A percentile compares a stretch with the other conserved stretches of the same genome.
Evolutionary conservation across 139 green algal genomes (phyloP).

Genomic region (Picochlorum sp.): DNA sequence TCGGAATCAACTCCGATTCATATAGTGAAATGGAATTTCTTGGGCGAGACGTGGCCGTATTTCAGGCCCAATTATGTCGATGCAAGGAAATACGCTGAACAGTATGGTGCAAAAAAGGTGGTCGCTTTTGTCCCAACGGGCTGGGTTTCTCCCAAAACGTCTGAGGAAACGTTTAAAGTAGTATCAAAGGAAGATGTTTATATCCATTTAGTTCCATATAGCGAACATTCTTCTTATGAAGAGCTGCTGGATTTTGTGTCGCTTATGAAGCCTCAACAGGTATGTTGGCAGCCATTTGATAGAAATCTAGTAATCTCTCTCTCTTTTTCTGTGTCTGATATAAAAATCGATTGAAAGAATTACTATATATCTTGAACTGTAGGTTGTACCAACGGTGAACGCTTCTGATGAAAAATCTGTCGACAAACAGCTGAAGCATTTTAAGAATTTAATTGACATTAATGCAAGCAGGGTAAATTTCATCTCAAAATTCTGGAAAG

Average conservation of each 20-base stretch:
- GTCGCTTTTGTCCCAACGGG: constrained; percentile 85
- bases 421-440: constrained; percentile 39
- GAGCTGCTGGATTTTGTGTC: constrained; percentile 75
- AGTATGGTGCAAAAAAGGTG: constrained; percentile 38
- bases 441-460: constrained; percentile 52
- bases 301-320: no score
- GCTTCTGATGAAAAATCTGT: constrained; percentile 25
- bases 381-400: constrained; percentile 75
- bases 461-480: constrained; percentile 53
- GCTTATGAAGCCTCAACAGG: constrained; percentile 48
- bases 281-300: no score
- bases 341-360: no score
- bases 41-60: constrained; percentile 75
- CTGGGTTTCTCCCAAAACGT: constrained; percentile 71
- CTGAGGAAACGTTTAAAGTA: constrained; percentile 22
- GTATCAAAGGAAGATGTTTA: constrained; percentile 22
- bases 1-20: constrained; percentile 30
- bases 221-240: constrained; percentile 69
- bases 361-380: constrained; percentile 39
- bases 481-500: constrained; percentile 24
- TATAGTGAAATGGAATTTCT: constrained; percentile 41
- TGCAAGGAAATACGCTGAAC: constrained; percentile 34
- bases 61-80: constrained; percentile 84
- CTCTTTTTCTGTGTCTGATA: no score
- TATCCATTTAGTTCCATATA: constrained; percentile 77